Evolutionary conservation across 2,329 filamentous ascomycete genomes (phyloP).

Genomic region (Cryphonectria radicalis): DNA sequence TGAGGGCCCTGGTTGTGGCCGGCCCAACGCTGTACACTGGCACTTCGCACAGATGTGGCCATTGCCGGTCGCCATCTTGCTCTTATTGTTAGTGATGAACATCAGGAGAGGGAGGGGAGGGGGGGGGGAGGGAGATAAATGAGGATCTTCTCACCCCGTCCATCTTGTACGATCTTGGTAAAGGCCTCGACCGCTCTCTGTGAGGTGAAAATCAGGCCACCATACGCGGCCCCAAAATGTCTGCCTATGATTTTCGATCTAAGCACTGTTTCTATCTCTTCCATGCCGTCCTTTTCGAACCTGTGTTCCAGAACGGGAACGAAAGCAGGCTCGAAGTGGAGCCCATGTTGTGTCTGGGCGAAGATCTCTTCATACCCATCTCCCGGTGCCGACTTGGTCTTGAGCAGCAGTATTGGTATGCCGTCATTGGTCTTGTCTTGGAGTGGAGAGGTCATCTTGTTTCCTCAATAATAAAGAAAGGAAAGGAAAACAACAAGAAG

Average conservation of each 20-base stretch:
- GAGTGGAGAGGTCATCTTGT: slow-evolving; percentile 23
- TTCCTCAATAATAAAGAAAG: too few species aligned
- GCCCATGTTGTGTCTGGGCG: slow-evolving; percentile 45
- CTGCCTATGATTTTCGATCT: slow-evolving; percentile 45
- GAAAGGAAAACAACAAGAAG: not conserved
- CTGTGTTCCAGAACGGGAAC: slow-evolving; percentile 77
- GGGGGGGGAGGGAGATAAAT: not conserved
- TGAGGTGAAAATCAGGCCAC: slow-evolving; percentile 83
- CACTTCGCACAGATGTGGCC: slow-evolving; percentile 61
- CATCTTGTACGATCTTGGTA: slow-evolving; percentile 61
- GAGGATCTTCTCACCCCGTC: slow-evolving; percentile 43
- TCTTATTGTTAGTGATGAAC: slow-evolving; percentile 17
- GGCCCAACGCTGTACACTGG: slow-evolving; percentile 79
- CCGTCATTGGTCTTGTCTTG: not conserved
- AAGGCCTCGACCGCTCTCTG: slow-evolving; percentile 85
- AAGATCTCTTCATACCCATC: slow-evolving; percentile 77
- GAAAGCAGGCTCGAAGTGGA: slow-evolving; percentile 66
- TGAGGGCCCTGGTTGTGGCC: slow-evolving; percentile 76
- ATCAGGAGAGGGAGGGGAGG: not conserved
- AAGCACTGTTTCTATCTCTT: slow-evolving; percentile 57
- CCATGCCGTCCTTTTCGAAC: slow-evolving; percentile 64
- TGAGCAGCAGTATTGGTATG: slow-evolving; percentile 72
- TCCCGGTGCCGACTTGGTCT: slow-evolving; percentile 72
- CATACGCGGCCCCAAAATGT: slow-evolving; percentile 55
- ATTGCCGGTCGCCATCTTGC: slow-evolving; percentile 34